These are phyloP conservation scores for Pochonia chlamydosporia DNA, from an alignment of 2,329 filamentous ascomycete species.

Conservation along the genomic window DNA sequence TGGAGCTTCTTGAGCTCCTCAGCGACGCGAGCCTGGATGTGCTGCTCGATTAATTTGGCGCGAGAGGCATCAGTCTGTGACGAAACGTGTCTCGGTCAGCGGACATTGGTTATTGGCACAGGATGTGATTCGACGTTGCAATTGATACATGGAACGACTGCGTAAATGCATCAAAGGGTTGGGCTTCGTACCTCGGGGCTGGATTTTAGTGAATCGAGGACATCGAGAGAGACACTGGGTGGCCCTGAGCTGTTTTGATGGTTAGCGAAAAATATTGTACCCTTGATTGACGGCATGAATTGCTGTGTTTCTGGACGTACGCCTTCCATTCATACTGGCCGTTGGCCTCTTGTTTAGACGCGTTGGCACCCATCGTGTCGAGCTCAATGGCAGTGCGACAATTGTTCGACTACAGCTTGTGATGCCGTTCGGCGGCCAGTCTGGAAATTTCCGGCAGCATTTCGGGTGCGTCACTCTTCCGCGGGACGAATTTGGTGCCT, in stretches of 20 bases:
- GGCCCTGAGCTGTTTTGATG: conserved; percentile 33
- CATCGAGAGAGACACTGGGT: conserved; percentile 65
- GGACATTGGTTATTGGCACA: neutral
- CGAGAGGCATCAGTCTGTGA: conserved; percentile 81
- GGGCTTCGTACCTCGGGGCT: conserved; percentile 76
- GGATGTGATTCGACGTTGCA: neutral
- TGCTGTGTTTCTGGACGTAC: conserved; percentile 43
- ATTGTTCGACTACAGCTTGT: conserved; percentile 22
- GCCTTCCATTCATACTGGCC: conserved; percentile 45
- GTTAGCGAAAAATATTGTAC: too few relatives aligned
- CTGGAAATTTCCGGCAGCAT: conserved; percentile 28
- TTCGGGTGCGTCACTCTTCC: conserved; percentile 25
- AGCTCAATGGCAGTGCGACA: conserved; percentile 28
- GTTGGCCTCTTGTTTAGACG: conserved; percentile 42
- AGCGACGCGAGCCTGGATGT: conserved; percentile 81
- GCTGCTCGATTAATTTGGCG: conserved; percentile 74
- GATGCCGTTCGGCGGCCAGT: conserved; percentile 15
- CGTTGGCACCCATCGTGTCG: conserved; percentile 50
- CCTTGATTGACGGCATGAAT: too few relatives aligned
- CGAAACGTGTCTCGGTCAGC: neutral
- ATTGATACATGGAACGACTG: too few relatives aligned
- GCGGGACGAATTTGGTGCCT: conserved; percentile 20
- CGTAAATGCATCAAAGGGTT: too few relatives aligned
- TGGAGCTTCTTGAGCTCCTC: conserved; percentile 78
- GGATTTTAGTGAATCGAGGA: conserved; percentile 76